These are phyloP conservation scores for Colletotrichum aenigma DNA, from an alignment of 2,329 filamentous ascomycete species.

Conservation along the genomic window DNA sequence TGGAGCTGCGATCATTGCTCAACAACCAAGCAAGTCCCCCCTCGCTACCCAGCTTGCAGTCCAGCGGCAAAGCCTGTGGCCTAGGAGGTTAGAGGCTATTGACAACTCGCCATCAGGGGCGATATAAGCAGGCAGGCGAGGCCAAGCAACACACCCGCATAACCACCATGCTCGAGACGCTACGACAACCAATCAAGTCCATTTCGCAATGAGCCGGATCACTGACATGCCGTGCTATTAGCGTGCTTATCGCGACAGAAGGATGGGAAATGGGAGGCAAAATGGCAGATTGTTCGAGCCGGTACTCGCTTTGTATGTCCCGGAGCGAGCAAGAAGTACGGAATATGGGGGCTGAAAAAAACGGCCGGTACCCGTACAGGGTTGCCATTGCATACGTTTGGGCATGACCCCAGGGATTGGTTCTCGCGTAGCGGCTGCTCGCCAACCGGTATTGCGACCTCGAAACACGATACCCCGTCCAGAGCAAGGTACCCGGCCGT, in stretches of 20 bases:
- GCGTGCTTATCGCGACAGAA: background rate
- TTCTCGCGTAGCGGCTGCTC: conserved; percentile 3
- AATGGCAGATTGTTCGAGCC: too few species aligned
- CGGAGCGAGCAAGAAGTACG: background rate
- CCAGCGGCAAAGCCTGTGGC: background rate
- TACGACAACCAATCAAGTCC: background rate
- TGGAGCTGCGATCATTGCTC: background rate
- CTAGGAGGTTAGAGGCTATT: background rate
- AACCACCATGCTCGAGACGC: background rate
- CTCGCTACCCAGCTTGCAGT: background rate
- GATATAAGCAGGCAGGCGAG: background rate
- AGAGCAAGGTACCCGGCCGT: conserved; percentile 1
- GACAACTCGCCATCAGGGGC: background rate
- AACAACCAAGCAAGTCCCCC: background rate
- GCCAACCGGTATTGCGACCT: background rate
- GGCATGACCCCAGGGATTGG: background rate
- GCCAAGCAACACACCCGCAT: background rate
- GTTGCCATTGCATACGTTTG: background rate
- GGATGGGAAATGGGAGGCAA: background rate
- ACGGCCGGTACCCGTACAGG: background rate
- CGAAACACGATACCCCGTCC: background rate
- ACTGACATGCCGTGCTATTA: background rate
- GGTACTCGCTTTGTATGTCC: background rate
- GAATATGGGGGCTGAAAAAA: background rate
- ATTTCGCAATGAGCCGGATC: background rate